phyloP scores from a whole-genome alignment of 768 basidiomycete genomes.

The Hericium coralloides region DNA sequence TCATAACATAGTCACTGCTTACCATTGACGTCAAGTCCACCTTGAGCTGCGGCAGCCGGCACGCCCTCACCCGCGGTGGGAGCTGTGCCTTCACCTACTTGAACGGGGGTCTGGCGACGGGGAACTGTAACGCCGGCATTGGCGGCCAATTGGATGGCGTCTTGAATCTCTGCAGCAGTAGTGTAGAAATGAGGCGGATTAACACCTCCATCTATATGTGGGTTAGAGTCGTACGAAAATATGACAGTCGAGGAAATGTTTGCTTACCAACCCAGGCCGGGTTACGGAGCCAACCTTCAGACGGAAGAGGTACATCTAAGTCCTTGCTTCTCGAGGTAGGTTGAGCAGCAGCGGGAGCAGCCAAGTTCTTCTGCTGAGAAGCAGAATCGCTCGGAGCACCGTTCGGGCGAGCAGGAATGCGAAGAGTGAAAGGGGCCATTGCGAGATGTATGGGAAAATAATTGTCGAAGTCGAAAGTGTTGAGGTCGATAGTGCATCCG shows the following conservation, averaged over 20 bases:
- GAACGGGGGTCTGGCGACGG: too few relatives aligned
- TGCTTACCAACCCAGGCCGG: conserved; percentile 1
- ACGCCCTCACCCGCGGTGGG: too few relatives aligned
- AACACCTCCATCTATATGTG: neutral
- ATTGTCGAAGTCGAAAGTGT: neutral
- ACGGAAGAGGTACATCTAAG: neutral
- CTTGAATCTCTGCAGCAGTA: too few relatives aligned
- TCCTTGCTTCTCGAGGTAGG: neutral
- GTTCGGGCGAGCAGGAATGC: neutral
- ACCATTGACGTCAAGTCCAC: too few relatives aligned
- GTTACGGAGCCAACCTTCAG: neutral
- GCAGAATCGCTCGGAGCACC: neutral
- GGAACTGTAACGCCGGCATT: too few relatives aligned
- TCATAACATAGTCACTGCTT: too few relatives aligned
- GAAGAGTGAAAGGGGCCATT: neutral
- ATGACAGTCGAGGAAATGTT: too few relatives aligned
- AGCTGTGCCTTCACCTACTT: too few relatives aligned
- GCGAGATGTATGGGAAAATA: neutral
- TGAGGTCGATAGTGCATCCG: too few relatives aligned
- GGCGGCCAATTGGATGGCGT: too few relatives aligned
- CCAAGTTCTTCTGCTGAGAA: neutral
- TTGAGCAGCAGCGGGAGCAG: neutral
- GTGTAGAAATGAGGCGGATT: too few relatives aligned
- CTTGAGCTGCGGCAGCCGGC: too few relatives aligned
- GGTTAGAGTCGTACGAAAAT: neutral